A percentile compares a stretch with the other conserved stretches of the same genome.
phyloP scores from a whole-genome alignment of 108 stramenopile species.

The Fragilariopsis cylindrus region DNA sequence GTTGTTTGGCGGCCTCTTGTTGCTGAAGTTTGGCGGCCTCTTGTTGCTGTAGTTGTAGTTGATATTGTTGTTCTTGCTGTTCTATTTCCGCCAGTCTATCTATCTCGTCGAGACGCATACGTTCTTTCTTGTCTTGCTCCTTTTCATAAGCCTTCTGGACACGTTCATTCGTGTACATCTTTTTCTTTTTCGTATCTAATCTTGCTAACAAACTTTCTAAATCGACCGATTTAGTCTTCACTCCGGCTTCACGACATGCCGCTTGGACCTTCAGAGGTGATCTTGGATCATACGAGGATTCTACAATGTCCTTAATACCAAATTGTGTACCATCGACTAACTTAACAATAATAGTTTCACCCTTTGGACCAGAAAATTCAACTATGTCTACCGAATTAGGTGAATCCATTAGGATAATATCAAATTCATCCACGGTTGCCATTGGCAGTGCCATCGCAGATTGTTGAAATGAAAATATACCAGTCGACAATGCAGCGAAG shows the following conservation, averaged over 20 bases:
- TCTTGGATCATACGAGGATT: slow-evolving; percentile 70
- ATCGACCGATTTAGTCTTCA: slow-evolving; percentile 63
- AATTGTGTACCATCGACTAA: slow-evolving; percentile 79
- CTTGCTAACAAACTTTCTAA: slow-evolving; percentile 47
- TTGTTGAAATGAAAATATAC: slow-evolving; percentile 10
- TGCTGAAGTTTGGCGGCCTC: no score
- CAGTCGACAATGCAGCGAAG: not conserved
- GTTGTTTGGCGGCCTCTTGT: no score
- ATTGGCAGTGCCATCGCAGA: slow-evolving; percentile 54
- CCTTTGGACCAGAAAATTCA: slow-evolving; percentile 73
- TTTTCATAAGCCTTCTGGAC: slow-evolving; percentile 73
- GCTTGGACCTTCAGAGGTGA: slow-evolving; percentile 74
- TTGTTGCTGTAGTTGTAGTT: no score
- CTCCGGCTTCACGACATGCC: slow-evolving; percentile 62
- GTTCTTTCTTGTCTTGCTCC: slow-evolving; percentile 54
- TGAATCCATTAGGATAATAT: slow-evolving; percentile 59
- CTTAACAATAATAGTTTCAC: slow-evolving; percentile 68
- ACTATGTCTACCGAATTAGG: slow-evolving; percentile 63
- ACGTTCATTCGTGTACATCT: slow-evolving; percentile 70
- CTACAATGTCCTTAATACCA: slow-evolving; percentile 75
- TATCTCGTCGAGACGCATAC: slow-evolving; percentile 74
- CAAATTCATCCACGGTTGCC: slow-evolving; percentile 75
- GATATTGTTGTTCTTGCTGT: slow-evolving; percentile 23
- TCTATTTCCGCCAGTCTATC: slow-evolving; percentile 61
- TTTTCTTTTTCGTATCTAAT: slow-evolving; percentile 63